Percentiles rank a stretch among this genome's conserved stretches.
These are phyloP conservation scores for Laburnicola sp. DNA, from an alignment of 2,329 filamentous ascomycete species.

Conservation along the genomic window DNA sequence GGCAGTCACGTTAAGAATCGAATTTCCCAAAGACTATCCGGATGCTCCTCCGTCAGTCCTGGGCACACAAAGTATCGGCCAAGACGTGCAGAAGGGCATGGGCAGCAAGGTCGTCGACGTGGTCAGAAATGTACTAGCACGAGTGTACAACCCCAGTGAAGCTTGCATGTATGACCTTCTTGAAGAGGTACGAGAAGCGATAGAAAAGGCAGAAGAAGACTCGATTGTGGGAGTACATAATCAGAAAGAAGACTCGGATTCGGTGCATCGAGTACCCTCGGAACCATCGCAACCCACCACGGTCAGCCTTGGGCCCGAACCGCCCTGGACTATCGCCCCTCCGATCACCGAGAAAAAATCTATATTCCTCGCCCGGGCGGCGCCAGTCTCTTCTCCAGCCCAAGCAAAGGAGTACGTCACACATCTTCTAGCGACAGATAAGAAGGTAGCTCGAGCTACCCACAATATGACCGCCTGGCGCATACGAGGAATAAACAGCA, in stretches of 20 bases:
- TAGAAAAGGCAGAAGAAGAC: constrained; percentile 53
- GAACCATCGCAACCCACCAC: constrained; percentile 10
- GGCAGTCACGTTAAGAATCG: constrained; percentile 58
- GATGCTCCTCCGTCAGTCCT: constrained; percentile 71
- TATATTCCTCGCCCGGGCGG: constrained; percentile 79
- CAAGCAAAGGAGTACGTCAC: constrained; percentile 73
- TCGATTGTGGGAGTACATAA: constrained; percentile 22
- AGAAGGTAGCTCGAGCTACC: constrained; percentile 80
- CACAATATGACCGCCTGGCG: constrained; percentile 97
- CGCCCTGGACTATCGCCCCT: constrained; percentile 74
- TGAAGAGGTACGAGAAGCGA: constrained; percentile 60
- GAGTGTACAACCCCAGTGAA: constrained; percentile 71
- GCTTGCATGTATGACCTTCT: constrained; percentile 93
- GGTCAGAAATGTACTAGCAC: constrained; percentile 66
- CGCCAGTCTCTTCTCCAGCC: constrained; percentile 67
- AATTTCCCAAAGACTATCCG: constrained; percentile 76
- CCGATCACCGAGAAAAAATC: constrained; percentile 81
- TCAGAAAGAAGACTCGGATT: constrained; percentile 23
- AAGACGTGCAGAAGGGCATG: constrained; percentile 68
- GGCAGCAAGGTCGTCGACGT: constrained; percentile 71
- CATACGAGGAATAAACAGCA: constrained; percentile 63
- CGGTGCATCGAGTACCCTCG: constrained; percentile 9
- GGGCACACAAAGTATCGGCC: constrained; percentile 77
- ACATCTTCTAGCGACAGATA: constrained; percentile 79
- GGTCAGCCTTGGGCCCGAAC: constrained; percentile 47